Evolutionary conservation across 495 filamentous ascomycete species (phyloP).

Genomic region (Xylaria venustula): DNA sequence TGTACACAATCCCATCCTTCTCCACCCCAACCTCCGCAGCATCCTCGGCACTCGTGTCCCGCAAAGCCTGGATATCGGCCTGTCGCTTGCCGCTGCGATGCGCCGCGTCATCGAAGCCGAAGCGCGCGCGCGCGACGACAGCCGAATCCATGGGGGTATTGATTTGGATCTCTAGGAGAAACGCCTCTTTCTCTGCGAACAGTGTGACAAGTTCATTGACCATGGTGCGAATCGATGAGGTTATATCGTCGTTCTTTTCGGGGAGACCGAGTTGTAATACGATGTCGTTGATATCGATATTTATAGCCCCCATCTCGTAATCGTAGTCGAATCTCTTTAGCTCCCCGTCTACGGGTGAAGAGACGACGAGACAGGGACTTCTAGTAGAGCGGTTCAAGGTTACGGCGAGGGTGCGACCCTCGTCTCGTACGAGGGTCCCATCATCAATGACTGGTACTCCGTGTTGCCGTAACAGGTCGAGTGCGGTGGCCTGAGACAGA

Average conservation of each 20-base stretch:
- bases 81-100: conserved; percentile 66
- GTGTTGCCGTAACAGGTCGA: conserved; percentile 57
- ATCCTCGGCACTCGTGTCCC: conserved; percentile 51
- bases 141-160: conserved; percentile 32
- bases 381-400: conserved; percentile 62
- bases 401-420: conserved; percentile 50
- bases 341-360: conserved; percentile 44
- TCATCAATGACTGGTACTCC: conserved; percentile 48
- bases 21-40: conserved; percentile 65
- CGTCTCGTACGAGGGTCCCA: conserved; percentile 29
- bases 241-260: conserved; percentile 27
- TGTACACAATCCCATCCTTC: conserved; percentile 70
- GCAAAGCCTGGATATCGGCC: conserved; percentile 57
- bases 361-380: conserved; percentile 67
- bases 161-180: conserved; percentile 53
- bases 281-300: conserved; percentile 36
- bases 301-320: conserved; percentile 44
- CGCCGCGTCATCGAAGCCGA: conserved; percentile 80
- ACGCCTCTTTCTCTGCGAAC: conserved; percentile 69
- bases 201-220: conserved; percentile 57
- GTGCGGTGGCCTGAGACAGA: conserved; percentile 56
- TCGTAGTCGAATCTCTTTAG: conserved; percentile 62
- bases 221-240: conserved; percentile 44
- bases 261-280: conserved; percentile 54
- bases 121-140: conserved; percentile 43